phyloP scores from a whole-genome alignment of 2,329 filamentous ascomycete genomes.

The Fusarium bulbicola region DNA sequence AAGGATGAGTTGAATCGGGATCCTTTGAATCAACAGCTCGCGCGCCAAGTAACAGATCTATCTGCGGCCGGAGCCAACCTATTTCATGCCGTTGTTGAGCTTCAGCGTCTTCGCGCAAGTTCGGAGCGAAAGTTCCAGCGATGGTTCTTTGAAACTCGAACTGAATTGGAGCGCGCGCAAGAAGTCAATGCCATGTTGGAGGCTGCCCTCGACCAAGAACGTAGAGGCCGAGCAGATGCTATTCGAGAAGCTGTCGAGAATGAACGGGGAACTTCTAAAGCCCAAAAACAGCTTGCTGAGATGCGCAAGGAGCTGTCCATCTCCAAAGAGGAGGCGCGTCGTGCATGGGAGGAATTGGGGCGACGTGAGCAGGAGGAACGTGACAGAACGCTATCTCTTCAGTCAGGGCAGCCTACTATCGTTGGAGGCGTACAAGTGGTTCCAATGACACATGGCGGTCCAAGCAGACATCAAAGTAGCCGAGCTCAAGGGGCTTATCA shows the following conservation, averaged over 20 bases:
- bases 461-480: constrained; percentile 61
- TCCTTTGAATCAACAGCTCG: constrained; percentile 86
- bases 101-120: constrained; percentile 91
- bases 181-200: constrained; percentile 87
- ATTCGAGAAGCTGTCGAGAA: constrained; percentile 72
- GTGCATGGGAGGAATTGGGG: constrained; percentile 97
- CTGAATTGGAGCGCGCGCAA: constrained; percentile 84
- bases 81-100: constrained; percentile 96
- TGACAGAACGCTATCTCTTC: constrained; percentile 83
- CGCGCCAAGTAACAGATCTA: constrained; percentile 94
- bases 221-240: constrained; percentile 73
- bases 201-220: constrained; percentile 76
- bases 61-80: constrained; percentile 96
- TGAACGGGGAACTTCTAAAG: constrained; percentile 76
- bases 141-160: constrained; percentile 96
- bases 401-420: constrained; percentile 86
- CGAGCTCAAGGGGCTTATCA: constrained; percentile 48
- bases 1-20: constrained; percentile 84
- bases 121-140: constrained; percentile 98
- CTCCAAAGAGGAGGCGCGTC: constrained; percentile 92
- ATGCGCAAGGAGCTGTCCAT: constrained; percentile 94
- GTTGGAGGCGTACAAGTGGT: constrained; percentile 96
- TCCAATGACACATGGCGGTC: constrained; percentile 81
- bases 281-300: constrained; percentile 83
- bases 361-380: constrained; percentile 92